Evolutionary conservation across 192 early-diverging fungal species (phyloP), one percentile per base, ranked within the genome.

Genomic region (Podila verticillata): DNA sequence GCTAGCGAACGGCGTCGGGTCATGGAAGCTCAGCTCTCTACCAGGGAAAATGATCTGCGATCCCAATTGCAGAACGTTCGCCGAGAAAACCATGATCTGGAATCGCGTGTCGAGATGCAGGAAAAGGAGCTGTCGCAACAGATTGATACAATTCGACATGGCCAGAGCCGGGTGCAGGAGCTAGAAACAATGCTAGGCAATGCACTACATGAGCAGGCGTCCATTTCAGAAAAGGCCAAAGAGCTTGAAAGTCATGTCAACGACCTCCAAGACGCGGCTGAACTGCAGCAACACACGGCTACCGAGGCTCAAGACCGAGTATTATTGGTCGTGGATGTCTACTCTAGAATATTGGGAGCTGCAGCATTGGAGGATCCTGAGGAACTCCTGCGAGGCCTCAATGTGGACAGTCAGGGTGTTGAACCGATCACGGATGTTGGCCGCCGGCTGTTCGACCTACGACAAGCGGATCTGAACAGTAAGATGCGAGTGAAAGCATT

Each of bases 321-420:
- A 26, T 24, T 7, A 7, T 54, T 54, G 51, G 51, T n/a, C 51
- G 51, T 24, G n/a, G 51, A 54, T 26, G 24, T 44, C 13, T 69
- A n/a, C 58, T 68, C 12, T 32, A 17, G 8, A 54, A 54, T 54
- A 26, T 26, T 54, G 22, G n/a, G 22, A n/a, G 4, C 51, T 3
- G 22, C 51, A 24, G 17, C 26, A 13, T 26, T 56, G 54, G 74
- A 69, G 20, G 67, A 75, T 20, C 44, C 39, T 4, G 74, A 68
- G 24, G 56, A 68, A 35, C 47, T 75, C 1, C 51, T 24, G 51
- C 13, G 24, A 24, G 5, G 1, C 51, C 39, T 44, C 39, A 17
- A 1, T 44, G 39, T 44, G 39, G 39, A 17, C 15, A 44, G 39
- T 15, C 39, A 44, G 39, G 4, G 2, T 44, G 39, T 13, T 1